Base-by-base conservation (phyloP, 495 filamentous ascomycete species). In the Neurospora sp. region DNA sequence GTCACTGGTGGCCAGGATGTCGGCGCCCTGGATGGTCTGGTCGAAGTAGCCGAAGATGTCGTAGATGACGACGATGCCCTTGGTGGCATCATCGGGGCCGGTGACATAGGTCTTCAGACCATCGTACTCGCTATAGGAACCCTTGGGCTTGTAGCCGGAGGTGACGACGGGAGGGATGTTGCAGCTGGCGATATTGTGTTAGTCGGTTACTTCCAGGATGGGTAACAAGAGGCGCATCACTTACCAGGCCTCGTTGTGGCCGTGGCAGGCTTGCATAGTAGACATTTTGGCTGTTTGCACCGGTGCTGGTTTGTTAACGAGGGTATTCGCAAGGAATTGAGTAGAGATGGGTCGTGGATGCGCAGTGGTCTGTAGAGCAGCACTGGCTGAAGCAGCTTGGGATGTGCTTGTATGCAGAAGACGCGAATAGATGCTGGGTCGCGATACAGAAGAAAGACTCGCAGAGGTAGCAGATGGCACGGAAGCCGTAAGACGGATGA, bases 21-120 rank as follows among this genome's bases (percentile, higher is more conserved):
- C 91, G 73, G 89, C 89, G 39, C 91, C 91, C 76, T 92, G 88
- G 69, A 90, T 71, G 4, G 89, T 90, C 80, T 93, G 91, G 31
- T 89, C 88, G 81, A 84, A 91, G 81, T 84, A 90, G 71, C 90
- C 91, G 78, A 93, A 93, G 82, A 93, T 91, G 80, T 93, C 91
- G 80, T 84, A 92, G 80, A 92, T 85, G 71, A 84, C 77, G 72
- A 93, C 78, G 73, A 92, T 83, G 61, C 84, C 91, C 76, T 85
- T 87, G 71, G 85, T 86, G 31, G 90, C 86, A 44, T 83, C 80
- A 27, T 81, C 73, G 5, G 89, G 83, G 65, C 91, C 91, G 31
- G 89, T 91, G 59, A 87, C 84, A 92, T 90, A 95, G 27, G 91
- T 92, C 72, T 91, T 91, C 44, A 92, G 78, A 27, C 88, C 91